Conservation (phyloP, 495 filamentous ascomycete species). For the Xylaria nigripes region DNA sequence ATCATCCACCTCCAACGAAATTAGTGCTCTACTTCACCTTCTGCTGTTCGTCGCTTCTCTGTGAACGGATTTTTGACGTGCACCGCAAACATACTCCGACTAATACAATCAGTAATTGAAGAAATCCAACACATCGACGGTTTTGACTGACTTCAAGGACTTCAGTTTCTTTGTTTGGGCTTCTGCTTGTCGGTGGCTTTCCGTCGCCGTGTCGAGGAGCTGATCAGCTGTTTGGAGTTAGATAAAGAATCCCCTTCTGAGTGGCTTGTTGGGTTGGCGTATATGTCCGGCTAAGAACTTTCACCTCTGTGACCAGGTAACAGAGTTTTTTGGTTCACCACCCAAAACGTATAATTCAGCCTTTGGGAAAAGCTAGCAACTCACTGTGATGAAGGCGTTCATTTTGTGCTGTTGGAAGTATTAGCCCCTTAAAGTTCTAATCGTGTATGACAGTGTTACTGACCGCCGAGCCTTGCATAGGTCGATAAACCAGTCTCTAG, state of each 20-base stretch:
- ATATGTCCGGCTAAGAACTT: background rate
- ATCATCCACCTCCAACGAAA: background rate
- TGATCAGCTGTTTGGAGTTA: conserved; percentile 44
- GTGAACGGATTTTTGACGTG: conserved; percentile 71
- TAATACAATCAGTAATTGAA: conserved; percentile 25
- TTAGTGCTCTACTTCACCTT: conserved; percentile 23
- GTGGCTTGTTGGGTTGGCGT: background rate
- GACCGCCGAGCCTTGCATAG: conserved; percentile 55
- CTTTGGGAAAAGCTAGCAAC: background rate
- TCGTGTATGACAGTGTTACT: background rate
- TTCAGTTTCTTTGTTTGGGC: conserved; percentile 70
- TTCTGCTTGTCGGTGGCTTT: conserved; percentile 44
- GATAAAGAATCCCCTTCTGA: background rate
- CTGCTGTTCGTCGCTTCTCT: conserved; percentile 44
- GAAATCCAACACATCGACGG: background rate
- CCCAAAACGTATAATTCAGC: background rate
- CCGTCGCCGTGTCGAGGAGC: conserved; percentile 57
- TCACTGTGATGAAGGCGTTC: conserved; percentile 64
- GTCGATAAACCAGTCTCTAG: conserved; percentile 65
- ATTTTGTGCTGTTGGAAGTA: conserved; percentile 41
- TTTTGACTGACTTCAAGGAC: conserved; percentile 25
- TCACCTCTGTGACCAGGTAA: background rate
- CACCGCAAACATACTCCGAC: conserved; percentile 76
- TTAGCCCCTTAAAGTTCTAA: background rate
- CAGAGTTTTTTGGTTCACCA: background rate